phyloP scores from a whole-genome alignment of 495 filamentous ascomycete genomes.

The Penicillium silybi region DNA sequence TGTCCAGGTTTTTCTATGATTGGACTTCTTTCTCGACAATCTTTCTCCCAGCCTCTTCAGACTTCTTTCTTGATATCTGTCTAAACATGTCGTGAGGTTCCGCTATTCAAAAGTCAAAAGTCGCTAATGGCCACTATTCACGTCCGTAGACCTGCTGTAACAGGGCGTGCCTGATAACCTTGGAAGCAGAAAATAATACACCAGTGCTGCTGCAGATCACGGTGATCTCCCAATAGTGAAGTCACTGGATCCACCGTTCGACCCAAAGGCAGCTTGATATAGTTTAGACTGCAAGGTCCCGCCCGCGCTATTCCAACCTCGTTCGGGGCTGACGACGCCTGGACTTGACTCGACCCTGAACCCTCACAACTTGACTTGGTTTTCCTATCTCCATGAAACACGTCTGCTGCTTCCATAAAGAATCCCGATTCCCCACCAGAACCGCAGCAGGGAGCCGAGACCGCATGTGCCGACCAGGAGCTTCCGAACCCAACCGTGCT shows the following conservation, averaged over 20 bases:
- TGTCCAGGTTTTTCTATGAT: not conserved
- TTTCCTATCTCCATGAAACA: not conserved
- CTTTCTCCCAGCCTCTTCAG: no score
- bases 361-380: not conserved
- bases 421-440: not conserved
- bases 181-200: no score
- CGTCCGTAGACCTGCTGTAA: no score
- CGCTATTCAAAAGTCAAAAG: no score
- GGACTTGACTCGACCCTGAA: not conserved
- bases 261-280: slow-evolving; percentile 11
- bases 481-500: not conserved
- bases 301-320: slow-evolving; percentile 4
- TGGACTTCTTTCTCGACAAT: no score
- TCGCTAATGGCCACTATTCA: no score
- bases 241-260: slow-evolving; percentile 15
- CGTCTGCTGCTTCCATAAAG: not conserved
- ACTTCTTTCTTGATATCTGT: no score
- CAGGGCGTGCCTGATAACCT: no score
- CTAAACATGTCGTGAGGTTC: no score
- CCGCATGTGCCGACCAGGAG: not conserved
- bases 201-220: not conserved
- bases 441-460: not conserved
- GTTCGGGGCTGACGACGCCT: slow-evolving; percentile 21
- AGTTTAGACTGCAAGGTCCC: slow-evolving; percentile 13
- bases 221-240: slow-evolving; percentile 1